A percentile compares a stretch with the other conserved stretches of the same genome.
Evolutionary conservation across 2,329 filamentous ascomycete genomes (phyloP).

Genomic region (Coniochaeta ligniaria): DNA sequence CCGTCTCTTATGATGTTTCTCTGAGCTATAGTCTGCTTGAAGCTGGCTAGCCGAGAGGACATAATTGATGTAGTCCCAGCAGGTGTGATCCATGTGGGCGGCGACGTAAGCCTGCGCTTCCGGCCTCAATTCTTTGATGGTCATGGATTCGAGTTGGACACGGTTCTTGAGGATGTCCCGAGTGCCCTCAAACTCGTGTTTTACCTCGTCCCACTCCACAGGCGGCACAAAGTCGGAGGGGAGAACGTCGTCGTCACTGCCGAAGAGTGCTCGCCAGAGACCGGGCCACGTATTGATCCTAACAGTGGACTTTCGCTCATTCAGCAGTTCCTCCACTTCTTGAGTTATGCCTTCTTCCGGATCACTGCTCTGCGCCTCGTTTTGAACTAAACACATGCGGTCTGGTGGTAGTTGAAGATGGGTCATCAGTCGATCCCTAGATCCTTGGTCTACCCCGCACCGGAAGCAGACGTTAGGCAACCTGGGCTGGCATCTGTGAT

Average conservation of each 20-base stretch:
- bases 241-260: neutral
- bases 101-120: neutral
- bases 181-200: neutral
- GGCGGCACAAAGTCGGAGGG: neutral
- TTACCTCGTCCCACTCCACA: neutral
- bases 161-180: neutral
- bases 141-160: neutral
- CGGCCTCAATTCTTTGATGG: neutral
- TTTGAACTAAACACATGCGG: neutral
- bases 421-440: neutral
- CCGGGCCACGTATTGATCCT: neutral
- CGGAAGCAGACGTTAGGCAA: neutral
- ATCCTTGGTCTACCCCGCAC: neutral
- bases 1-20: neutral
- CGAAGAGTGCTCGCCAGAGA: neutral
- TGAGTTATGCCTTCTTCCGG: constrained; percentile 1
- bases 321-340: neutral
- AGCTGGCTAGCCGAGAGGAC: neutral
- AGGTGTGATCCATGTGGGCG: neutral
- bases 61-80: neutral
- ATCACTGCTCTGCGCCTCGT: neutral
- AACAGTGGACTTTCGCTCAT: neutral
- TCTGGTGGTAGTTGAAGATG: neutral
- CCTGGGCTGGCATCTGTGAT: neutral
- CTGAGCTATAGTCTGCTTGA: neutral